phyloP scores from a whole-genome alignment of 1,284 basidiomycete species.

The Moesziomyces parantarcticus region DNA sequence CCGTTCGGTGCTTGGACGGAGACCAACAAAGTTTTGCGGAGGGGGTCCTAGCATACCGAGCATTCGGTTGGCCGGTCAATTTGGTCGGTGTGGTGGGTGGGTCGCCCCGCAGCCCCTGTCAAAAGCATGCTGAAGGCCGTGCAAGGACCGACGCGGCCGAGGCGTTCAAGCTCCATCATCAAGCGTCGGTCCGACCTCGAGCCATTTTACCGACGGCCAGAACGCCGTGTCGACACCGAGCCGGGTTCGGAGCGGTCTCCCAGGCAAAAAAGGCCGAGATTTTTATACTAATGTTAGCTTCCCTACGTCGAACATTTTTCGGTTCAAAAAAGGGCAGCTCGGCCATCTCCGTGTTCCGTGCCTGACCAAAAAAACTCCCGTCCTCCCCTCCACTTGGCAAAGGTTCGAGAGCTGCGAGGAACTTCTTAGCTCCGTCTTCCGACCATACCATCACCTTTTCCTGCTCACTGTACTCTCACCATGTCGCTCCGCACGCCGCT shows the following conservation, averaged over 20 bases:
- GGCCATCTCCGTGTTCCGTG: no score
- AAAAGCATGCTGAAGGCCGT: constrained; percentile 9
- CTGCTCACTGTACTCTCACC: not conserved
- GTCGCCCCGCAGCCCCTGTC: constrained; percentile 14
- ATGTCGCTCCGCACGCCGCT: constrained; percentile 21
- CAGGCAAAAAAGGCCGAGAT: not conserved
- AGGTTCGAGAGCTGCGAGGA: no score
- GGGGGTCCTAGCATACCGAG: not conserved
- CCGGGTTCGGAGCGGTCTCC: constrained; percentile 21
- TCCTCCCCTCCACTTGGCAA: no score
- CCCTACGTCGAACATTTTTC: no score
- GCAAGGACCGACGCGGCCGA: constrained; percentile 20
- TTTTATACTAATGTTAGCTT: no score
- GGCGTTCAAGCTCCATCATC: not conserved
- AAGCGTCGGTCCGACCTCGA: constrained; percentile 15
- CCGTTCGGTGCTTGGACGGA: not conserved
- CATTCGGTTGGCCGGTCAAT: constrained; percentile 18
- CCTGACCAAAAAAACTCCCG: no score
- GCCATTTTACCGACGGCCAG: constrained; percentile 16
- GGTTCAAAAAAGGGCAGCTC: no score
- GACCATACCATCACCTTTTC: not conserved
- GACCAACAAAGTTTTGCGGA: constrained; percentile 10
- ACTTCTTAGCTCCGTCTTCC: not conserved
- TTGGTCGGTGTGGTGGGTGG: constrained; percentile 7
- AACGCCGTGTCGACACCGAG: constrained; percentile 22